Conservation (phyloP, 768 basidiomycete genomes). For the Sistotremastrum niveocremeum region DNA sequence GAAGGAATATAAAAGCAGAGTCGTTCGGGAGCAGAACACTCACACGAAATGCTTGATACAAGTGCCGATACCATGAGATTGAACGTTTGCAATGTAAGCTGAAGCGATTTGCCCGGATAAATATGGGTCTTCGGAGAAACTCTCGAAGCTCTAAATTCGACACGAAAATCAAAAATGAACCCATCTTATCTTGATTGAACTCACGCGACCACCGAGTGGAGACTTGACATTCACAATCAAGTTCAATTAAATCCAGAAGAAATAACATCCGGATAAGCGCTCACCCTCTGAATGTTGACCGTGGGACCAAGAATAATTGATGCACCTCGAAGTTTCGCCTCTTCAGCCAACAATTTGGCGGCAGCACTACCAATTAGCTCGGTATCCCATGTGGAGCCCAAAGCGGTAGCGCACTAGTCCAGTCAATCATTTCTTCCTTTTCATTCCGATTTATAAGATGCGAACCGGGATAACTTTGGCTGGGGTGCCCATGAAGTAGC, state of each 20-base stretch:
- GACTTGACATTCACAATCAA: conserved; percentile 24
- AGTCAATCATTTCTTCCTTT: background rate
- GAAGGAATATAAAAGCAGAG: no score
- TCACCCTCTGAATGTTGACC: conserved; percentile 70
- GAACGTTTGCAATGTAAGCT: conserved; percentile 65
- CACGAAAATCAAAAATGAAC: background rate
- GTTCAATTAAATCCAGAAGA: background rate
- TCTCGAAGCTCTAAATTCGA: conserved; percentile 47
- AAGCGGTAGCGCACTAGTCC: conserved; percentile 46
- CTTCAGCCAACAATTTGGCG: conserved; percentile 50
- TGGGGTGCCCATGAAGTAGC: conserved; percentile 71
- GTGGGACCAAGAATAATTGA: conserved; percentile 68
- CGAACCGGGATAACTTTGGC: conserved; percentile 60
- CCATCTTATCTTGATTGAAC: conserved; percentile 6
- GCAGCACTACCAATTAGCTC: conserved; percentile 51
- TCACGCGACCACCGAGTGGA: conserved; percentile 56
- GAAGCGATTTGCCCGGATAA: conserved; percentile 59
- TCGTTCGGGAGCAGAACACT: conserved; percentile 4
- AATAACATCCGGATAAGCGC: conserved; percentile 6
- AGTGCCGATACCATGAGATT: conserved; percentile 60
- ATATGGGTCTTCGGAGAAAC: conserved; percentile 67
- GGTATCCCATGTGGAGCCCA: conserved; percentile 64
- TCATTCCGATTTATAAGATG: no score
- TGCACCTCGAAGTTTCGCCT: conserved; percentile 58
- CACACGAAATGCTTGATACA: conserved; percentile 77